Evolutionary conservation across 148 eudicot species (phyloP).

Genomic region (Linanthus parryae): DNA sequence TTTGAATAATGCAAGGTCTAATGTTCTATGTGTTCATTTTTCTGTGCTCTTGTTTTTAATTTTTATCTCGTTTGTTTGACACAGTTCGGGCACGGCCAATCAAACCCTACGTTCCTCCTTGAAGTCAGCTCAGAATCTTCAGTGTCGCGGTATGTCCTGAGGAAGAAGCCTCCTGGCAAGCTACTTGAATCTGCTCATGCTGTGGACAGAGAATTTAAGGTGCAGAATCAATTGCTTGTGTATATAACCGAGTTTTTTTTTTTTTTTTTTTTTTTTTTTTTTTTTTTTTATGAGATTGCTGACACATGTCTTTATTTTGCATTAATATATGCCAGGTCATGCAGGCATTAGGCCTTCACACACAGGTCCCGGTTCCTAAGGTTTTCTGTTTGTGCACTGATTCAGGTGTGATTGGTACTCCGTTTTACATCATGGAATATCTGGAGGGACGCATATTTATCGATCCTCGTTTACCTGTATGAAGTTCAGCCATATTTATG

Average conservation of each 20-base stretch:
- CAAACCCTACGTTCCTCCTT: constrained; percentile 83
- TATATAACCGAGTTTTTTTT: background rate
- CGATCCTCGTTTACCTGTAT: constrained; percentile 72
- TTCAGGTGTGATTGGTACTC: constrained; percentile 76
- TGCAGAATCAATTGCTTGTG: background rate
- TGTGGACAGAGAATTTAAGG: constrained; percentile 95
- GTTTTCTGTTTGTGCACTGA: constrained; percentile 88
- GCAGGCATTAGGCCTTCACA: constrained; percentile 65
- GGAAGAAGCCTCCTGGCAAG: constrained; percentile 86
- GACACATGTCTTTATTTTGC: too few species aligned
- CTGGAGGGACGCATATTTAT: constrained; percentile 85
- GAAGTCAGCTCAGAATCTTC: constrained; percentile 43
- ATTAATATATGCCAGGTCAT: too few species aligned
- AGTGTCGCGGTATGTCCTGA: constrained; percentile 59
- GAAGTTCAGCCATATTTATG: constrained; percentile 11
- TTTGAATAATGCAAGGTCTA: background rate
- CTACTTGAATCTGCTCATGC: constrained; percentile 95
- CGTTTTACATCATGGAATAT: constrained; percentile 96
- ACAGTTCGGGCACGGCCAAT: constrained; percentile 97
- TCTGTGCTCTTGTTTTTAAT: constrained; percentile 9
- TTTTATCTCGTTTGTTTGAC: constrained; percentile 1
- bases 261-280: background rate
- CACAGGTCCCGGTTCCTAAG: constrained; percentile 81
- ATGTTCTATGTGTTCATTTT: background rate
- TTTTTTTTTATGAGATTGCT: too few species aligned